Base-by-base conservation (phyloP, 306 rosid species). In the Cucumis cinereus region DNA sequence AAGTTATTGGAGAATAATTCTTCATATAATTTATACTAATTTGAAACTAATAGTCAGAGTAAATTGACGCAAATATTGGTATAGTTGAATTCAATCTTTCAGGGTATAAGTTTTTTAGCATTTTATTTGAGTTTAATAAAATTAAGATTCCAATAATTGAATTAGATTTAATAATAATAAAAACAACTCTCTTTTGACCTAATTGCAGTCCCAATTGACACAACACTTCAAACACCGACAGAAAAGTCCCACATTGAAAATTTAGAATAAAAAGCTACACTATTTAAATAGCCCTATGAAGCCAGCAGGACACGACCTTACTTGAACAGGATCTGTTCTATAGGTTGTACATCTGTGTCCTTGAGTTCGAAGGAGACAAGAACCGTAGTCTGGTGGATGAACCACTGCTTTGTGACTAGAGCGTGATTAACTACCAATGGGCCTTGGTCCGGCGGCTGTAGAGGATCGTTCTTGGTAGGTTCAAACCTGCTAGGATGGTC, bases 351-450 rank as follows among this genome's bases (percentile, higher is more conserved):
- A 10, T 3, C 62, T 57, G 62, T 57, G 16, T 58, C 19, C 36
- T 24, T 58, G 64, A 58, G 64, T 24, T 24, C 64, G 5, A 59
- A 30, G 70, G 78, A 79, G 81, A 53, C 85, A 82, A 61, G 76
- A 83, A 69, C 47, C 54, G 0, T 17, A 28, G 20, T 55, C 83
- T 77, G 86, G 79, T 83, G 33, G 83, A 83, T 77, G 83, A 83
- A 35, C 4, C 17, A 16, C 40, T 26, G 26, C 38, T 15, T 6
- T 75, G 38, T 14, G 66, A 1, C 20, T 43, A 74, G 78, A 74
- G 67, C 67, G 67, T 56, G 77, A 54, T 54, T 54, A 74, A 74
- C 35, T 7, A 14, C 30, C 6, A 5, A 19, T 0, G 77, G 49
- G 14, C 19, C 3, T 2, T 10, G 7, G 1, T 15, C n/a, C 23